Percentiles rank a stretch among this genome's conserved stretches.
Conservation (phyloP, 768 basidiomycete genomes). For the Hygrocybe punicea region DNA sequence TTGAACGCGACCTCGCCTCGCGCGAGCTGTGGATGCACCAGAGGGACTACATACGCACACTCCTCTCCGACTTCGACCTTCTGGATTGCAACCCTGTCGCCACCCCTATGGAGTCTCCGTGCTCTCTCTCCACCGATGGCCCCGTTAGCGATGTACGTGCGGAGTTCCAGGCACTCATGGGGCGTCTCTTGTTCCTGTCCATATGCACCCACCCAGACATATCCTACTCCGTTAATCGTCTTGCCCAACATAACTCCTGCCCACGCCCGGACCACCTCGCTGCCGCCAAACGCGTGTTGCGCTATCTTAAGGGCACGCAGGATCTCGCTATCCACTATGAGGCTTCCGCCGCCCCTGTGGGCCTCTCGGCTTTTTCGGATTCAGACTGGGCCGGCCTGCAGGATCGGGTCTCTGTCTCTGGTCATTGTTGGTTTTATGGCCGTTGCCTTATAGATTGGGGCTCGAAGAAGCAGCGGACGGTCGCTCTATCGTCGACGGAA, state of each 20-base stretch:
- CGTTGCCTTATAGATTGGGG: slow-evolving; percentile 34
- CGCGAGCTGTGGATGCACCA: background rate
- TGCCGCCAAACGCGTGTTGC: slow-evolving; percentile 27
- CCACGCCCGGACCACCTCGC: slow-evolving; percentile 28
- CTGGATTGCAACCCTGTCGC: background rate
- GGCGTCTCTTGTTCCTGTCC: slow-evolving; percentile 27
- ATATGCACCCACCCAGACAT: slow-evolving; percentile 37
- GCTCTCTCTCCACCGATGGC: background rate
- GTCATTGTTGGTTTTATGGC: slow-evolving; percentile 34
- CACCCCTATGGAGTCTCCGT: background rate
- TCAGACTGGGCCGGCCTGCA: slow-evolving; percentile 33
- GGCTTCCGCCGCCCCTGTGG: background rate
- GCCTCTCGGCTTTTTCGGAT: slow-evolving; percentile 23
- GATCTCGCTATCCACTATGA: slow-evolving; percentile 13
- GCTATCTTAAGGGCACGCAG: slow-evolving; percentile 28
- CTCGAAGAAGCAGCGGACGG: slow-evolving; percentile 6
- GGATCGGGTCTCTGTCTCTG: slow-evolving; percentile 32
- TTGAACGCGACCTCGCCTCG: slow-evolving; percentile 11
- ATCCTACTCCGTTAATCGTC: slow-evolving; percentile 25
- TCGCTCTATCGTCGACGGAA: slow-evolving; percentile 1
- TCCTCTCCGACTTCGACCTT: background rate
- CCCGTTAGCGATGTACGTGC: slow-evolving; percentile 11
- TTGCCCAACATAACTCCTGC: slow-evolving; percentile 29
- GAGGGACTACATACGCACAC: slow-evolving; percentile 4
- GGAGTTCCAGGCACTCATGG: slow-evolving; percentile 21